Evolutionary conservation across 2,329 filamentous ascomycete genomes (phyloP).

Genomic region (Chaetomiaceae sp.): DNA sequence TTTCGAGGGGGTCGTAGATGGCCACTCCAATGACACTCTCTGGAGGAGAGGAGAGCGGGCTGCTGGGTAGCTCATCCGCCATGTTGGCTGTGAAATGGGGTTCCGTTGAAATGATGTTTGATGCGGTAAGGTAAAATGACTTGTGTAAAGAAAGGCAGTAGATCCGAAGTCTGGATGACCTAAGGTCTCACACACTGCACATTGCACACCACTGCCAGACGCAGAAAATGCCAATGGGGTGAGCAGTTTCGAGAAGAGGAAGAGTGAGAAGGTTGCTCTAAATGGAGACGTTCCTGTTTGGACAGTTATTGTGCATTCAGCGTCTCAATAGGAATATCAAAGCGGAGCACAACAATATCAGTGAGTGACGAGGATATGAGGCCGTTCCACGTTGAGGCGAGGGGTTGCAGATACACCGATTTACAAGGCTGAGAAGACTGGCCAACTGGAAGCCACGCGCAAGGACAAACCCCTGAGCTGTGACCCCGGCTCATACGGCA

Average conservation of each 20-base stretch:
- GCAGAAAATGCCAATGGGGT: not conserved
- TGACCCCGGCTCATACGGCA: too few relatives aligned
- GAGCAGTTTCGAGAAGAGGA: too few relatives aligned
- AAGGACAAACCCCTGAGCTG: too few relatives aligned
- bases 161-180: not conserved
- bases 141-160: not conserved
- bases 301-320: not conserved
- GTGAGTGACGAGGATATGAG: not conserved
- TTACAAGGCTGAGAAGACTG: conserved; percentile 17
- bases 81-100: not conserved
- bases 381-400: not conserved
- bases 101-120: not conserved
- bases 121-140: not conserved
- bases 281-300: not conserved
- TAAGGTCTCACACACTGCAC: too few relatives aligned
- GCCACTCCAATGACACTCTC: conserved; percentile 8
- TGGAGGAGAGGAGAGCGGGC: conserved; percentile 16
- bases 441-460: too few relatives aligned
- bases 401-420: not conserved
- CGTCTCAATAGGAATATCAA: not conserved
- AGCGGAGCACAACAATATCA: not conserved
- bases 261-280: too few relatives aligned
- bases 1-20: not conserved
- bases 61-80: not conserved
- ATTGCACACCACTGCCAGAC: not conserved